Evolutionary conservation across 805 yeast genomes (phyloP).

Genomic region (Hanseniaspora nectarophila): DNA sequence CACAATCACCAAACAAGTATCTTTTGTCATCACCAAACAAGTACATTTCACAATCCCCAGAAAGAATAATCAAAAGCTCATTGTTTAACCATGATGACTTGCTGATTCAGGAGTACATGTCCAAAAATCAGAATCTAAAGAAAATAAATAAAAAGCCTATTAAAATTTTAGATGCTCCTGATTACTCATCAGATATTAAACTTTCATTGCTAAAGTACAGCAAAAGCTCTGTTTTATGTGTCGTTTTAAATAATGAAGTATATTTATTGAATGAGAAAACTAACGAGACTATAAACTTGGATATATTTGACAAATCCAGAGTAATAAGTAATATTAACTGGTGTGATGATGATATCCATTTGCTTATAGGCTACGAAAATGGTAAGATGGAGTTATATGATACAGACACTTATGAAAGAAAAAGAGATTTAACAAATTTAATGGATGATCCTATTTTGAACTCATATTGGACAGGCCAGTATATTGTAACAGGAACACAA

Average conservation of each 20-base stretch:
- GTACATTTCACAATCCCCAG: background rate
- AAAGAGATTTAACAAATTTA: conserved; percentile 63
- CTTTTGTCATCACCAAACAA: background rate
- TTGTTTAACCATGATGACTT: background rate
- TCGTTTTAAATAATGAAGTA: conserved; percentile 72
- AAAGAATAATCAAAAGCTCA: background rate
- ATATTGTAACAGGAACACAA: conserved; percentile 76
- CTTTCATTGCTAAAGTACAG: conserved; percentile 85
- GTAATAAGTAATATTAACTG: conserved; percentile 64
- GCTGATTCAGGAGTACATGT: background rate
- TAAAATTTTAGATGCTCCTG: conserved; percentile 91
- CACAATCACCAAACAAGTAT: background rate
- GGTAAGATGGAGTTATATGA: conserved; percentile 92
- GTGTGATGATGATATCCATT: conserved; percentile 82
- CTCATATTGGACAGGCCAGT: conserved; percentile 73
- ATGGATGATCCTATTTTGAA: conserved; percentile 69
- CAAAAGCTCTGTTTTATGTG: conserved; percentile 62
- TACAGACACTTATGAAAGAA: conserved; percentile 57
- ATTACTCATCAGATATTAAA: conserved; percentile 84
- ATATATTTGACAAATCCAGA: conserved; percentile 40
- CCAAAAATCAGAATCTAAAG: conserved; percentile 42
- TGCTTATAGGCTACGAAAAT: conserved; percentile 71
- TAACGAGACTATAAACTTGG: conserved; percentile 61
- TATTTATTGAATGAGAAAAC: conserved; percentile 86
- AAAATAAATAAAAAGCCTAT: conserved; percentile 81